phyloP scores from a whole-genome alignment of 768 basidiomycete genomes.

The Hericium rajendrae region DNA sequence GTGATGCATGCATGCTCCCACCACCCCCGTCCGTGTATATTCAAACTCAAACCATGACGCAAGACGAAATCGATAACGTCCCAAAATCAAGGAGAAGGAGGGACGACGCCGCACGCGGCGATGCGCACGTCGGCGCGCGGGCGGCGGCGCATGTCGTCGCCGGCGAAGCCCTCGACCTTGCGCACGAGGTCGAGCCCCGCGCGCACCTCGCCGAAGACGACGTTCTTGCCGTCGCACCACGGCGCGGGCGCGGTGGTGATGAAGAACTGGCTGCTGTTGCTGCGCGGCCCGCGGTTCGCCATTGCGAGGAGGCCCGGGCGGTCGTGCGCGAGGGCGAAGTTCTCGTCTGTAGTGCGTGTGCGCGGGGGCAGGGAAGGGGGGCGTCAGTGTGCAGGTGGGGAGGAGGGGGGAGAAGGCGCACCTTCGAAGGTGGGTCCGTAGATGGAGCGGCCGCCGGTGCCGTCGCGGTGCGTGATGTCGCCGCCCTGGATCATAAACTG shows the following conservation, averaged over 20 bases:
- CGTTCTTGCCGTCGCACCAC: constrained; percentile 61
- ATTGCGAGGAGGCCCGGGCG: constrained; percentile 66
- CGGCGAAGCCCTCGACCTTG: constrained; percentile 36
- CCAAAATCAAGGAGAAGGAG: too few relatives aligned
- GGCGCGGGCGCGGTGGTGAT: constrained; percentile 64
- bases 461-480: constrained; percentile 68
- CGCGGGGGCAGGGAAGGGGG: not conserved
- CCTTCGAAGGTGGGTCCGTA: constrained; percentile 75
- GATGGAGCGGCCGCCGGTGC: constrained; percentile 79
- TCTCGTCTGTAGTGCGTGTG: constrained; percentile 41
- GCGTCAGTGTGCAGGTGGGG: not conserved
- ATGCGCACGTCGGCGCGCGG: constrained; percentile 11
- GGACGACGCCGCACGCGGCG: constrained; percentile 7
- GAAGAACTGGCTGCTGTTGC: constrained; percentile 82
- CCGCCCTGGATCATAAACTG: constrained; percentile 84
- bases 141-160: constrained; percentile 10
- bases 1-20: too few relatives aligned
- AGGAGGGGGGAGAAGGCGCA: constrained; percentile 17
- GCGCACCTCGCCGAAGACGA: constrained; percentile 64
- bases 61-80: too few relatives aligned
- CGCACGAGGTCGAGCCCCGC: constrained; percentile 59
- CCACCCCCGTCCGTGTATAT: too few relatives aligned
- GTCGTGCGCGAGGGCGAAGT: constrained; percentile 54
- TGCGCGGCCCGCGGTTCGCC: constrained; percentile 82
- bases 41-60: too few relatives aligned